phyloP scores from a whole-genome alignment of 1,284 basidiomycete species.

The Ceratobasidium sp. region DNA sequence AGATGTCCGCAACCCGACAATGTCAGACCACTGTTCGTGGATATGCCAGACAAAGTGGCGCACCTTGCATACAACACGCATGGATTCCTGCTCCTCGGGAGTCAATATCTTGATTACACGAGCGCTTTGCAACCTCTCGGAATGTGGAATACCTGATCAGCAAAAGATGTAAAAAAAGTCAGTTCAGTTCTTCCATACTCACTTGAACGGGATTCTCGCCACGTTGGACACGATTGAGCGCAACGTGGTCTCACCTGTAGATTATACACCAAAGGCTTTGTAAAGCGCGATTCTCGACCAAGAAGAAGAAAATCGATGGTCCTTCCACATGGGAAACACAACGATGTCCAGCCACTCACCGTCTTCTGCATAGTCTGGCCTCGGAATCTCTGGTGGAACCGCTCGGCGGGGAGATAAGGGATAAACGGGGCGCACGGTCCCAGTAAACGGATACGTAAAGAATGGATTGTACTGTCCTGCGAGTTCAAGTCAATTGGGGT shows the following conservation, averaged over 20 bases:
- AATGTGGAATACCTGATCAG: slow-evolving; percentile 67
- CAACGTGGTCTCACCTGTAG: slow-evolving; percentile 21
- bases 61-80: slow-evolving; percentile 80
- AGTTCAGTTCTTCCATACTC: slow-evolving; percentile 11
- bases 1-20: neutral
- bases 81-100: slow-evolving; percentile 77
- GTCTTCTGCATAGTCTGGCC: slow-evolving; percentile 81
- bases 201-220: slow-evolving; percentile 32
- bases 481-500: slow-evolving; percentile 49
- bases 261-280: neutral
- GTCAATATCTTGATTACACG: slow-evolving; percentile 72
- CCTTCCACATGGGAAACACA: slow-evolving; percentile 1
- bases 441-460: slow-evolving; percentile 72
- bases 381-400: slow-evolving; percentile 78
- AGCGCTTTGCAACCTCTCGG: slow-evolving; percentile 67
- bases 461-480: slow-evolving; percentile 81
- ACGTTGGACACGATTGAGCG: slow-evolving; percentile 23
- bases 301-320: neutral
- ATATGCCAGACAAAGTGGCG: slow-evolving; percentile 30
- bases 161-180: slow-evolving; percentile 46
- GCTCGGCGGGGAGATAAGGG: slow-evolving; percentile 75
- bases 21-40: neutral
- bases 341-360: slow-evolving; percentile 59
- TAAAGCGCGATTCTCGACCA: neutral
- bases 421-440: slow-evolving; percentile 76